Conservation (phyloP, 2,329 filamentous ascomycete species). For the Aureobasidium sp. region DNA sequence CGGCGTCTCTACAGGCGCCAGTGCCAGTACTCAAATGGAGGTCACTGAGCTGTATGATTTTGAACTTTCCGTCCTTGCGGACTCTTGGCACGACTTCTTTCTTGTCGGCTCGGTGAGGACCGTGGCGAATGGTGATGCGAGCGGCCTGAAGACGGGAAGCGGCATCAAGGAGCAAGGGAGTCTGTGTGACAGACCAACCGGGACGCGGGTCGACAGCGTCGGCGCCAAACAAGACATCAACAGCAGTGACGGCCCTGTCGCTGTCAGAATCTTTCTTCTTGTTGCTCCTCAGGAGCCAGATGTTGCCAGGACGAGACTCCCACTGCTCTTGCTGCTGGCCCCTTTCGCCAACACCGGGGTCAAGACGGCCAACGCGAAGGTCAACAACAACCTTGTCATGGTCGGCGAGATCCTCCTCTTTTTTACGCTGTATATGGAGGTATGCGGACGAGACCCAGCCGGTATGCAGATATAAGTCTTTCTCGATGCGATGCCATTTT, state of each 20-base stretch:
- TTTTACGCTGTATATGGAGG: constrained; percentile 72
- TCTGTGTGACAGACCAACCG: constrained; percentile 74
- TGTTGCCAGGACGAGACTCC: constrained; percentile 67
- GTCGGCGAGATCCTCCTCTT: constrained; percentile 69
- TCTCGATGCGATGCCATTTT: constrained; percentile 77
- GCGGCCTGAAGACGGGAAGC: constrained; percentile 56
- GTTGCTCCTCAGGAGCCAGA: constrained; percentile 73
- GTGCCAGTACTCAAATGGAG: constrained; percentile 86
- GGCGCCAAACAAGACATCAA: constrained; percentile 82
- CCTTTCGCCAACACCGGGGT: constrained; percentile 54
- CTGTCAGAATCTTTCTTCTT: constrained; percentile 69
- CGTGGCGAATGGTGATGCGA: constrained; percentile 70
- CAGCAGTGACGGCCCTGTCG: constrained; percentile 63
- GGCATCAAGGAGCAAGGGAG: constrained; percentile 61
- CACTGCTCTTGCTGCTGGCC: constrained; percentile 56
- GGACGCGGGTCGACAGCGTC: constrained; percentile 84
- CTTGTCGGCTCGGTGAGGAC: constrained; percentile 53
- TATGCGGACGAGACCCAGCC: constrained; percentile 71
- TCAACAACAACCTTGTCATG: constrained; percentile 75
- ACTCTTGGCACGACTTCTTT: constrained; percentile 60
- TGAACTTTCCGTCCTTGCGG: constrained; percentile 84
- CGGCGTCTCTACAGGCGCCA: constrained; percentile 76
- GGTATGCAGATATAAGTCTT: constrained; percentile 74
- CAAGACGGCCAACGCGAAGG: constrained; percentile 62
- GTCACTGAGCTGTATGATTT: constrained; percentile 95